Evolutionary conservation across 768 basidiomycete species (phyloP).

Genomic region (Macrolepiota fuliginosa): DNA sequence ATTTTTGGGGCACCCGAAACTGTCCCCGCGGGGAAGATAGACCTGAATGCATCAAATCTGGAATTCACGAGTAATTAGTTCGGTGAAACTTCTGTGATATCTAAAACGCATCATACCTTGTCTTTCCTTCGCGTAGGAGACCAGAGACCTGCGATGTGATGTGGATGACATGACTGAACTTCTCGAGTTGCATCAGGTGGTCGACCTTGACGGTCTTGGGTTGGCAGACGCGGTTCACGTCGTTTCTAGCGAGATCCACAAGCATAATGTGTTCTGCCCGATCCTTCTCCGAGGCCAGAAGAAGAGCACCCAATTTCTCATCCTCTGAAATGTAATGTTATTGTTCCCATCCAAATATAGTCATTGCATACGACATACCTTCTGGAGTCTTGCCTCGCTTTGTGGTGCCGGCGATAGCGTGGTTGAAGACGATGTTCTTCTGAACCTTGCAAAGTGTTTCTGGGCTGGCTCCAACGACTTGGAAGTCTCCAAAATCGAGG

Average conservation of each 20-base stretch:
- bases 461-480: constrained; percentile 97
- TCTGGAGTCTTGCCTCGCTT: constrained; percentile 81
- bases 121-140: constrained; percentile 73
- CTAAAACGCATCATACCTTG: constrained; percentile 50
- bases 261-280: constrained; percentile 99
- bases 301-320: constrained; percentile 64
- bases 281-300: constrained; percentile 89
- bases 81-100: not conserved
- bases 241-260: constrained; percentile 95
- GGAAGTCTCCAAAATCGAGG: constrained; percentile 87
- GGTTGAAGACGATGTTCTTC: constrained; percentile 89
- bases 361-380: constrained; percentile 47
- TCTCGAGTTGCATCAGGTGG: constrained; percentile 88
- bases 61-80: constrained; percentile 8
- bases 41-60: constrained; percentile 97
- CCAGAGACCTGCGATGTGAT: constrained; percentile 95
- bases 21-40: constrained; percentile 98
- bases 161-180: constrained; percentile 98
- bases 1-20: constrained; percentile 99
- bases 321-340: constrained; percentile 72
- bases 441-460: constrained; percentile 97
- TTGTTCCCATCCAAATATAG: constrained; percentile 10
- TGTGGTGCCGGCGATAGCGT: constrained; percentile 96
- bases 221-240: constrained; percentile 96
- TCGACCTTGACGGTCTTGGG: constrained; percentile 96